These are phyloP conservation scores for Rubus idaeus DNA, from an alignment of 306 rosid genomes.

Conservation along the genomic window DNA sequence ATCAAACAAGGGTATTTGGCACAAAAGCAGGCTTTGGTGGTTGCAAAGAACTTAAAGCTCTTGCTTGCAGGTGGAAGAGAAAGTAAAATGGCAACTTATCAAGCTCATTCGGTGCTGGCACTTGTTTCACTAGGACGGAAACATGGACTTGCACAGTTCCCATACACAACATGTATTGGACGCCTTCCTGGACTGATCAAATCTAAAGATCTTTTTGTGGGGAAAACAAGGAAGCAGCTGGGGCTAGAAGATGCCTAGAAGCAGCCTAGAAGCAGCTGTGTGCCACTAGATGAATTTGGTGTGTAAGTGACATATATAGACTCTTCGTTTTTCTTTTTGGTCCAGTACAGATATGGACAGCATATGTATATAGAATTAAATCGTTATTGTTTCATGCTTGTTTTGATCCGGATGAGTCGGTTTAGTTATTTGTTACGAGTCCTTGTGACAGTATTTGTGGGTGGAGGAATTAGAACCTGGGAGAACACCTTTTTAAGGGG, in stretches of 20 bases:
- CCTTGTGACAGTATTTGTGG: background rate
- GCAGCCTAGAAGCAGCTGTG: slow-evolving; percentile 13
- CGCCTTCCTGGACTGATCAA: slow-evolving; percentile 60
- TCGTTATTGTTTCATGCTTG: background rate
- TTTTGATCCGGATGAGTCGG: background rate
- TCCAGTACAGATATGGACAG: background rate
- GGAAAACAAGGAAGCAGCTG: slow-evolving; percentile 63
- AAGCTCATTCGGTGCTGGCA: slow-evolving; percentile 44
- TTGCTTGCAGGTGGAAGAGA: slow-evolving; percentile 47
- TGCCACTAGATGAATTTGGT: slow-evolving; percentile 10
- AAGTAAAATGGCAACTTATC: slow-evolving; percentile 43
- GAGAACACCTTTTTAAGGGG: background rate
- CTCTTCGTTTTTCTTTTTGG: slow-evolving; percentile 4
- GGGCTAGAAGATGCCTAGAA: slow-evolving; percentile 36
- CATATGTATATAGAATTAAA: background rate
- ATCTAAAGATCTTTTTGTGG: slow-evolving; percentile 74
- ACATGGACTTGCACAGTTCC: slow-evolving; percentile 68
- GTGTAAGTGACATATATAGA: background rate
- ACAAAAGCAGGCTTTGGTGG: slow-evolving; percentile 59
- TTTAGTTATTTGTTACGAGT: background rate
- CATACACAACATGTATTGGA: slow-evolving; percentile 52
- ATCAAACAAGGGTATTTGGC: slow-evolving; percentile 77
- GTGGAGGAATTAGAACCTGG: background rate
- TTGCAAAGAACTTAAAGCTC: slow-evolving; percentile 61
- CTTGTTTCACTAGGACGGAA: slow-evolving; percentile 72